phyloP scores from a whole-genome alignment of 2,329 filamentous ascomycete species.

The Penicillium aurantiogriseum region DNA sequence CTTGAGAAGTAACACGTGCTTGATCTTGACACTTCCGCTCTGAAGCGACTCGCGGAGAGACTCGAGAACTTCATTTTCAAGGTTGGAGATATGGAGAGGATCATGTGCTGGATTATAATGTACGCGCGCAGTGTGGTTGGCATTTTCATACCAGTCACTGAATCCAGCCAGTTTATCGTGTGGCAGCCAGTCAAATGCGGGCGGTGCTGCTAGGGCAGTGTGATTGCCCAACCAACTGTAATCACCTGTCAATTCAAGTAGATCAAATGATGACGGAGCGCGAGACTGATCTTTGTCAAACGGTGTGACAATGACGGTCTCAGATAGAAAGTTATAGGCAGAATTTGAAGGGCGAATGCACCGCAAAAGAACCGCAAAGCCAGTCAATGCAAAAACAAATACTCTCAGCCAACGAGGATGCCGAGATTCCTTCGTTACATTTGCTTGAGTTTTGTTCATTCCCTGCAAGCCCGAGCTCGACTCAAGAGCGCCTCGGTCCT shows the following conservation, averaged over 20 bases:
- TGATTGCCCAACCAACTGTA: slow-evolving; percentile 25
- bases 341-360: slow-evolving; percentile 16
- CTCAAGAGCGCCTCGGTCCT: slow-evolving; percentile 8
- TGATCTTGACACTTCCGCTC: slow-evolving; percentile 33
- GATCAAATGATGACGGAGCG: slow-evolving; percentile 10
- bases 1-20: slow-evolving; percentile 43
- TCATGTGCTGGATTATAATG: slow-evolving; percentile 40
- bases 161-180: slow-evolving; percentile 17
- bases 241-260: slow-evolving; percentile 17
- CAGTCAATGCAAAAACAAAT: slow-evolving; percentile 1
- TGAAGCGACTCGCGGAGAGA: slow-evolving; percentile 21
- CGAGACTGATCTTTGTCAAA: slow-evolving; percentile 18
- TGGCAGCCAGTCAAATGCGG: slow-evolving; percentile 23
- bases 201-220: slow-evolving; percentile 18
- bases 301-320: slow-evolving; percentile 22
- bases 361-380: slow-evolving; percentile 12
- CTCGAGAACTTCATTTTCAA: slow-evolving; percentile 33
- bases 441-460: background rate
- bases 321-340: slow-evolving; percentile 22
- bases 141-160: slow-evolving; percentile 20
- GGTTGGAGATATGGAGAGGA: slow-evolving; percentile 44
- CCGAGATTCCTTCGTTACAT: background rate
- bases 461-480: background rate
- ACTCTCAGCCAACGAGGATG: slow-evolving; percentile 6
- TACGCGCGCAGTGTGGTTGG: slow-evolving; percentile 4